A percentile compares a stretch with the other conserved stretches of the same genome.
Conservation (phyloP, 2,329 filamentous ascomycete genomes). For the Fusarium sp. region DNA sequence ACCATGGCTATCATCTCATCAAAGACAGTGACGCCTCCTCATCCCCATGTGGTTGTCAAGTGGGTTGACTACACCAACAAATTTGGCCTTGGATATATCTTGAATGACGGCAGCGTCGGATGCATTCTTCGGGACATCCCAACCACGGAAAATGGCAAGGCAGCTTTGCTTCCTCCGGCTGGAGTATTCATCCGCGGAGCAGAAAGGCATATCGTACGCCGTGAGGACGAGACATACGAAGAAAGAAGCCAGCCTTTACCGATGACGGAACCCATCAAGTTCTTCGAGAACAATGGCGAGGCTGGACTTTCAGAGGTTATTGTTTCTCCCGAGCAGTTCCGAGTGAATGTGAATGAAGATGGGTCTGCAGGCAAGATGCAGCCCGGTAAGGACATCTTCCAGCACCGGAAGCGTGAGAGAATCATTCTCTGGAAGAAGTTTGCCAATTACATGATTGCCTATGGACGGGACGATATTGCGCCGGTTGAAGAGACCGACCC, state of each 20-base stretch:
- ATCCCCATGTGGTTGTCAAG: conserved; percentile 77
- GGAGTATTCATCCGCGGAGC: conserved; percentile 79
- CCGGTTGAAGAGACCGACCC: conserved; percentile 61
- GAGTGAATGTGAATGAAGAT: conserved; percentile 67
- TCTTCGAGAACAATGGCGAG: conserved; percentile 79
- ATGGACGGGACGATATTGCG: conserved; percentile 76
- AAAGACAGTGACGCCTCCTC: conserved; percentile 65
- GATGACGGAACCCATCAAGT: conserved; percentile 73
- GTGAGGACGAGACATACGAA: conserved; percentile 66
- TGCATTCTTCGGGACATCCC: conserved; percentile 73
- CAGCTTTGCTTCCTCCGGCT: conserved; percentile 73
- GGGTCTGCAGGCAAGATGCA: conserved; percentile 72
- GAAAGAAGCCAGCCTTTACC: conserved; percentile 74
- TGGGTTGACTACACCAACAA: conserved; percentile 94
- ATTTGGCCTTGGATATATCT: conserved; percentile 85
- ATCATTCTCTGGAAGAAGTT: conserved; percentile 80
- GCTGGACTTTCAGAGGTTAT: conserved; percentile 73
- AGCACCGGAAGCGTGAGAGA: conserved; percentile 74
- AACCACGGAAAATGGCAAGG: conserved; percentile 63
- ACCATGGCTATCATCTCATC: conserved; percentile 71
- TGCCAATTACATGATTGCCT: conserved; percentile 80
- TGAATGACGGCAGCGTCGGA: conserved; percentile 84
- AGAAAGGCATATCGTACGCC: conserved; percentile 76
- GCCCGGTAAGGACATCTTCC: conserved; percentile 73
- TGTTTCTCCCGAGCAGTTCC: conserved; percentile 73